phyloP scores from a whole-genome alignment of 192 early-diverging fungal genomes.

The Coemansia sp. region DNA sequence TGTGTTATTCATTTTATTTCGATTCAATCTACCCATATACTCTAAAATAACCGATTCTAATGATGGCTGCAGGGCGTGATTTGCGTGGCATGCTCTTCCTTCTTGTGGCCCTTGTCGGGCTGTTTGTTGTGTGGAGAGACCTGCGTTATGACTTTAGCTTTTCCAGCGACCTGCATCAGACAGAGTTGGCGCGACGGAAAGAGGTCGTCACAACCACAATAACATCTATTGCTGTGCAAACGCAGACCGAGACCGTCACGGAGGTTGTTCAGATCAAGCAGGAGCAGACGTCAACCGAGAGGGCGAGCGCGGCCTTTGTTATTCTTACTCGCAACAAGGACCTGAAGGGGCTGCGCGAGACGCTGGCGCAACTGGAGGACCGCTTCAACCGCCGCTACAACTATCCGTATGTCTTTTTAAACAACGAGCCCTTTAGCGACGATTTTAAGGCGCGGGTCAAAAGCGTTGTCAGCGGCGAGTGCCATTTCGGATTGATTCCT shows the following conservation, averaged over 20 bases:
- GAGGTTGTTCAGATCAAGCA: constrained; percentile 23
- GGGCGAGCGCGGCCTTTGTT: constrained; percentile 67
- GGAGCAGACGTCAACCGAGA: constrained; percentile 55
- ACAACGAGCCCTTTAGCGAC: constrained; percentile 73
- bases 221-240: constrained; percentile 18
- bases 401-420: constrained; percentile 86
- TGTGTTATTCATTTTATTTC: not conserved
- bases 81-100: constrained; percentile 32
- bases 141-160: constrained; percentile 46
- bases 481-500: constrained; percentile 63
- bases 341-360: constrained; percentile 62
- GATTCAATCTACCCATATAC: not conserved
- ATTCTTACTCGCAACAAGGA: constrained; percentile 74
- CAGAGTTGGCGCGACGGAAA: constrained; percentile 31
- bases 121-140: constrained; percentile 35
- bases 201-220: constrained; percentile 27
- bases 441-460: constrained; percentile 63
- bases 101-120: constrained; percentile 29
- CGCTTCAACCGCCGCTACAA: constrained; percentile 72
- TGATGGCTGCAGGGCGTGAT: constrained; percentile 26
- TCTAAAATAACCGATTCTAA: not conserved
- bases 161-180: constrained; percentile 37
- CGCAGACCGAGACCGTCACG: constrained; percentile 16
- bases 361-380: constrained; percentile 71
- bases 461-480: constrained; percentile 33